Evolutionary conservation across 352 stramenopile species (phyloP).

Genomic region (Phytophthora sansomeana): DNA sequence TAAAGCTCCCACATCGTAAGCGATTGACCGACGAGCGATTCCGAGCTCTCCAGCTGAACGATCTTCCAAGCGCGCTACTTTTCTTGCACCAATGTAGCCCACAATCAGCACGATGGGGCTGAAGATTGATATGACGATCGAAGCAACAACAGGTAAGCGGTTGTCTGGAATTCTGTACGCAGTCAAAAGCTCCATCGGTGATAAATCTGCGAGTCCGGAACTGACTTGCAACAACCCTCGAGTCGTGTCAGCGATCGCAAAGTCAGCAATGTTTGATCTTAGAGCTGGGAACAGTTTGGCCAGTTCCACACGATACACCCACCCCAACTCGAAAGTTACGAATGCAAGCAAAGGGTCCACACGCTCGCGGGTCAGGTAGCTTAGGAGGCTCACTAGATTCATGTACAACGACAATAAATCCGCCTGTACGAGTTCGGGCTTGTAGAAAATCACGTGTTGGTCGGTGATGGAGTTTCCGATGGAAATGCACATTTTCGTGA

Average conservation of each 20-base stretch:
- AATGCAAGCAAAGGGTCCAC: conserved; percentile 45
- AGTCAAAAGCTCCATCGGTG: conserved; percentile 35
- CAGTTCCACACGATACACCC: conserved; percentile 22
- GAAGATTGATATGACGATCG: conserved; percentile 31
- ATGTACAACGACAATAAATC: conserved; percentile 51
- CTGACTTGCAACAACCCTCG: conserved; percentile 20
- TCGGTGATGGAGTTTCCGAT: conserved; percentile 29
- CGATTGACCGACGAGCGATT: neutral
- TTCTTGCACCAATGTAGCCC: conserved; percentile 31
- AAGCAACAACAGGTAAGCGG: conserved; percentile 16
- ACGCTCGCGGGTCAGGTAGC: conserved; percentile 29
- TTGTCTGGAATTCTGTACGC: conserved; percentile 29
- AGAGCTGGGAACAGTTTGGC: conserved; percentile 23
- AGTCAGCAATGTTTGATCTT: conserved; percentile 15
- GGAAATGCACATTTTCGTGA: conserved; percentile 38
- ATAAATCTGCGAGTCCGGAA: conserved; percentile 23
- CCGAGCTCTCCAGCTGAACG: neutral
- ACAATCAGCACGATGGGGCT: conserved; percentile 36
- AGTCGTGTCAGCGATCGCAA: conserved; percentile 23
- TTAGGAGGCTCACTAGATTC: conserved; percentile 30
- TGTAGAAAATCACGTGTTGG: conserved; percentile 37
- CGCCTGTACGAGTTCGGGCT: conserved; percentile 33
- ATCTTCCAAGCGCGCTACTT: conserved; percentile 25
- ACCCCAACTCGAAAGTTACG: conserved; percentile 35
- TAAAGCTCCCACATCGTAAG: conserved; percentile 3